These are phyloP conservation scores for Ganoderma lucidum DNA, from an alignment of 1,284 basidiomycete species.

Conservation along the genomic window DNA sequence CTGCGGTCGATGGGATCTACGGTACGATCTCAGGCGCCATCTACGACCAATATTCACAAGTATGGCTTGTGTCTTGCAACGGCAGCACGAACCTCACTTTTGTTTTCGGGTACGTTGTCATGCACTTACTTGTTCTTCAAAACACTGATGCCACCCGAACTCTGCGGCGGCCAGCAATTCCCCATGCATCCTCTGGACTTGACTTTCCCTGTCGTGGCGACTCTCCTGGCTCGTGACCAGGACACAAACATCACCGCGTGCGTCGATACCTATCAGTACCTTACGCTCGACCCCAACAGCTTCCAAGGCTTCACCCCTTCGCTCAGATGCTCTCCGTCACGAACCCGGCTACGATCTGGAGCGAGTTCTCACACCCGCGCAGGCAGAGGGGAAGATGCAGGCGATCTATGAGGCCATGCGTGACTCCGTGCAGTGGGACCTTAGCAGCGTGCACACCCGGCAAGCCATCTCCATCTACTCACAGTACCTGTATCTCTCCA, in stretches of 20 bases:
- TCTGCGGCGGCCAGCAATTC: slow-evolving; percentile 21
- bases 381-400: no score
- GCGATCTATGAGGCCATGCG: no score
- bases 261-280: slow-evolving; percentile 20
- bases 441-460: no score
- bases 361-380: no score
- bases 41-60: slow-evolving; percentile 30
- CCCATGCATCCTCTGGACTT: slow-evolving; percentile 39
- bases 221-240: neutral
- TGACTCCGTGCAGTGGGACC: no score
- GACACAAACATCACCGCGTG: slow-evolving; percentile 15
- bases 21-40: slow-evolving; percentile 36
- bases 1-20: slow-evolving; percentile 43
- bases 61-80: slow-evolving; percentile 40
- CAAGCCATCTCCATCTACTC: no score
- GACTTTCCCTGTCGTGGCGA: slow-evolving; percentile 17
- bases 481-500: slow-evolving; percentile 65
- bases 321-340: slow-evolving; percentile 42
- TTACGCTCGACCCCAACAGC: slow-evolving; percentile 30
- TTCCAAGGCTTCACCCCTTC: slow-evolving; percentile 42
- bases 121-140: no score
- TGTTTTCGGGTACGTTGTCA: slow-evolving; percentile 37
- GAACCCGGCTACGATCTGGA: slow-evolving; percentile 26
- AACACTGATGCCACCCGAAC: neutral
- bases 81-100: slow-evolving; percentile 37